phyloP scores from a whole-genome alignment of 768 basidiomycete genomes.

The Tricholoma sp. region DNA sequence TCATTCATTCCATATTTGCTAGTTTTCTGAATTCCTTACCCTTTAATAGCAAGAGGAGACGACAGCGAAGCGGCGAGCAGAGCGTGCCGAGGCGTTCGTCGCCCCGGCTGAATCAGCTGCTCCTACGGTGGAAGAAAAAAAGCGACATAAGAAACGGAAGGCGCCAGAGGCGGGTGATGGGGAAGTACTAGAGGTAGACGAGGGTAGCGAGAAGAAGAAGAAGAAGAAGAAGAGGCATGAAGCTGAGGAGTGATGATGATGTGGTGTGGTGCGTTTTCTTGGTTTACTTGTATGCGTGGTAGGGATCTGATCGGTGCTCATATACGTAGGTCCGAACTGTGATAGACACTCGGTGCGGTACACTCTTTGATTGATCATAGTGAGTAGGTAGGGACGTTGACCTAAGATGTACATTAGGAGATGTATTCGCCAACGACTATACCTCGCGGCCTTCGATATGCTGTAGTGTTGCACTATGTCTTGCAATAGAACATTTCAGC shows the following conservation, averaged over 20 bases:
- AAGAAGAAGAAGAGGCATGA: neutral
- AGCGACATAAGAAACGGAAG: constrained; percentile 45
- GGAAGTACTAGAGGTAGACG: constrained; percentile 6
- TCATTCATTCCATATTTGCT: constrained; percentile 15
- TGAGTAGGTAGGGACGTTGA: no score
- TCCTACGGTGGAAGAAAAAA: constrained; percentile 73
- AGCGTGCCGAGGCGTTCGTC: constrained; percentile 84
- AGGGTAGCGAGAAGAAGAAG: neutral
- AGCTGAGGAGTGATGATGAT: neutral
- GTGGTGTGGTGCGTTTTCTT: neutral
- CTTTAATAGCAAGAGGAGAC: constrained; percentile 69
- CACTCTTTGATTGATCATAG: no score
- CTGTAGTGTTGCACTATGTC: no score
- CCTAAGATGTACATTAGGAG: no score
- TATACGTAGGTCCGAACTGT: no score
- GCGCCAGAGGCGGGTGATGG: constrained; percentile 34
- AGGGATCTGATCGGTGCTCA: neutral
- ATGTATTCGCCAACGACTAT: no score
- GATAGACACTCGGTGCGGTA: neutral
- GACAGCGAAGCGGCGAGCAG: constrained; percentile 63
- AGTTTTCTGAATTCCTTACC: neutral
- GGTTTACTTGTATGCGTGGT: neutral
- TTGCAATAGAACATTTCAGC: no score
- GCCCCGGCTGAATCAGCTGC: constrained; percentile 79
- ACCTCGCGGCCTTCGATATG: no score